These are phyloP conservation scores for Kuraishia molischiana DNA, from an alignment of 805 yeast genomes.

Conservation along the genomic window DNA sequence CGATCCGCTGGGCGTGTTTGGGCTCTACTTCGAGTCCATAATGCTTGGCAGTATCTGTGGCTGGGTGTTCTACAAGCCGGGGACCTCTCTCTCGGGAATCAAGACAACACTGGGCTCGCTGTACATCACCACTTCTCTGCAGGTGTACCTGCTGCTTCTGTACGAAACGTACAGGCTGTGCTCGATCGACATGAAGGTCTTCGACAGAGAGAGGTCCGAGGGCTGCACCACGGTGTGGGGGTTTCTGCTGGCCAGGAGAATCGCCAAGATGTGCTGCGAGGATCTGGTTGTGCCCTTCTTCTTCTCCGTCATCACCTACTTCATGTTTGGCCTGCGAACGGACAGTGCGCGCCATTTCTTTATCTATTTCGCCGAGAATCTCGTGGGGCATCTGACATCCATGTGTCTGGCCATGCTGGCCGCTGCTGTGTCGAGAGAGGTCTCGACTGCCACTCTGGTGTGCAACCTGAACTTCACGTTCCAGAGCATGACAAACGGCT, in stretches of 20 bases:
- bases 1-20: conserved; percentile 39
- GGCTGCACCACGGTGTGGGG: conserved; percentile 58
- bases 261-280: conserved; percentile 58
- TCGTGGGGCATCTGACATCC: conserved; percentile 48
- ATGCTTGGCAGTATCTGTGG: conserved; percentile 57
- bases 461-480: conserved; percentile 58
- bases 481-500: conserved; percentile 75
- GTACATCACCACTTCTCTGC: conserved; percentile 42
- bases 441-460: conserved; percentile 50
- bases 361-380: conserved; percentile 46
- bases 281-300: conserved; percentile 55
- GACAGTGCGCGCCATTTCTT: conserved; percentile 41
- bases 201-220: conserved; percentile 64
- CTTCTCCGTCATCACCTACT: conserved; percentile 55
- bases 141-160: conserved; percentile 43
- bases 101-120: conserved; percentile 46
- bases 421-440: conserved; percentile 51
- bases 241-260: conserved; percentile 53
- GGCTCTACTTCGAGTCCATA: conserved; percentile 29
- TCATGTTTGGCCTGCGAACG: conserved; percentile 64
- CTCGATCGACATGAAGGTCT: conserved; percentile 39
- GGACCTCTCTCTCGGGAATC: conserved; percentile 49
- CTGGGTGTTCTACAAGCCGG: conserved; percentile 67
- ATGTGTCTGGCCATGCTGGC: conserved; percentile 43
- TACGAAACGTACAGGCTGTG: conserved; percentile 54